Conservation (phyloP, 78 protist species). For the Polysphondylium violaceum region DNA sequence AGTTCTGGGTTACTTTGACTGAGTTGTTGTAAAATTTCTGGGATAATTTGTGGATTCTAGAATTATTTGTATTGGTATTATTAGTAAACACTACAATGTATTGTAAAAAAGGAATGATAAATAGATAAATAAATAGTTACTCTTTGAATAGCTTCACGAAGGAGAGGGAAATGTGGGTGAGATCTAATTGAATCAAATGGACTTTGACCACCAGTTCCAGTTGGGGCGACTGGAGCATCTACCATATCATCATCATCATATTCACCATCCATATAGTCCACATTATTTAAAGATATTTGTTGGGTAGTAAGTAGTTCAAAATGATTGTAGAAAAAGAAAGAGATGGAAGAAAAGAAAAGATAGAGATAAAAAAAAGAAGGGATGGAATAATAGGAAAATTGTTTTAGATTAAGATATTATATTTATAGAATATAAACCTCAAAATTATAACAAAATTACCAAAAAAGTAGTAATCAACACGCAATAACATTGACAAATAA, state of each 20-base stretch:
- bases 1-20: conserved; percentile 85
- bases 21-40: conserved; percentile 70
- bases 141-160: conserved; percentile 66
- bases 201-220: conserved; percentile 34
- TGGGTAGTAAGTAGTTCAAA: not conserved
- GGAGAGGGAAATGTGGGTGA: conserved; percentile 77
- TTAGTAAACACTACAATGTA: no score
- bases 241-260: conserved; percentile 52
- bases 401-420: not conserved
- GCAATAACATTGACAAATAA: no score
- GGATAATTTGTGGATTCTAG: conserved; percentile 81
- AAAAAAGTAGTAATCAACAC: no score
- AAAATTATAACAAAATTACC: no score
- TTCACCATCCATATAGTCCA: conserved; percentile 25
- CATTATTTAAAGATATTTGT: not conserved
- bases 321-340: not conserved
- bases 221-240: not conserved
- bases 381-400: not conserved
- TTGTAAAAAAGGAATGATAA: no score
- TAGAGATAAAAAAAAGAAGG: conserved; percentile 9
- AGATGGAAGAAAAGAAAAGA: conserved; percentile 21
- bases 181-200: conserved; percentile 65
- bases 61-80: no score
- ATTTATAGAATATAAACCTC: conserved; percentile 20
- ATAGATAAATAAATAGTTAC: conserved; percentile 1